Base-by-base conservation (phyloP, 2,329 filamentous ascomycete genomes). In the Clarireedia sp. region DNA sequence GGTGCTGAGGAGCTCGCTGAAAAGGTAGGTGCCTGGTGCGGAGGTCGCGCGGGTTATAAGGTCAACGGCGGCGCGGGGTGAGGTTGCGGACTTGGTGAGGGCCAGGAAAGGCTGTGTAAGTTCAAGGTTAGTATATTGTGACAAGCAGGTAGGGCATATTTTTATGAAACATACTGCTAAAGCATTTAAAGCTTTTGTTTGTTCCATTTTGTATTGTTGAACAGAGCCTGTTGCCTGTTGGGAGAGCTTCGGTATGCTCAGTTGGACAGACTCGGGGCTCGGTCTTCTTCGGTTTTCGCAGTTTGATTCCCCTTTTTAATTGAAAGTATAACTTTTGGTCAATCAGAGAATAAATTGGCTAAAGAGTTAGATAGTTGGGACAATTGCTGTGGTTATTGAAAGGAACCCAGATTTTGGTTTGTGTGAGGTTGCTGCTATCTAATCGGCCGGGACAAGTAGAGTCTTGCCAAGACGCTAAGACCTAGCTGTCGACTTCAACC, bases 1-100 rank as follows among this genome's bases (percentile, higher is more conserved):
- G 1, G 85, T 83, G 64, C 87, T 80, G 38, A 99, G 83, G n/a
- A 99, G 85, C 74, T 97, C 92, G 63, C 88, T 83, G 75, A 99
- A 99, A 73, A 97, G 80, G 71, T 86, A 99, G 62, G 91, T 95
- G 71, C 90, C 89, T 26, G 88, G 83, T 55, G 85, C 85, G n/a
- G 90, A 90, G 50, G 90, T 97, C 59, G 91, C 94, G 72, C 90
- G 89, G 45, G 79, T 83, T 69, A 97, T 81, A 53, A 97, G 82
- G 69, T 96, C 90, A 67, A 88, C 86, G 43, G 91, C 87, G 57
- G 90, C 89, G 64, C 88, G 86, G 41, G 90, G 86, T 10, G 90
- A 90, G 6, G 83, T 89, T 60, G 89, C 90, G 10, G 90, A 88
- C 69, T 91, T 94, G 67, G 87, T 87, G 61, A 96, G 87, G 51